Evolutionary conservation across 2,329 filamentous ascomycete species (phyloP).

Genomic region (Sporothrix euskadiensis): DNA sequence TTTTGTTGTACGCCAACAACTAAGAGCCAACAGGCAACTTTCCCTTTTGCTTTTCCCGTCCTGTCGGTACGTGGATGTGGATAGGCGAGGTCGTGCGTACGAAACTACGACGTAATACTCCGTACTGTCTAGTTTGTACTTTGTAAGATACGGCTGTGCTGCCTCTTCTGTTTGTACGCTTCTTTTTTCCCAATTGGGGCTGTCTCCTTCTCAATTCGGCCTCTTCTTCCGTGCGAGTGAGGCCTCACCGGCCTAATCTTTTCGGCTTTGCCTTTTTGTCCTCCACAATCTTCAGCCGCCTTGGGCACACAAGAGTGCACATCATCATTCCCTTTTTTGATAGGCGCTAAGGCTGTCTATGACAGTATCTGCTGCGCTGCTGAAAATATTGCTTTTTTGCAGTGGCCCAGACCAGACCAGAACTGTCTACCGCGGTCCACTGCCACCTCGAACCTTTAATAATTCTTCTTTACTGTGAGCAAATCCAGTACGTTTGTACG

Average conservation of each 20-base stretch:
- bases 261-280: background rate
- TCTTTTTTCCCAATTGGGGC: background rate
- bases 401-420: background rate
- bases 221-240: background rate
- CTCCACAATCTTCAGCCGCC: slow-evolving; percentile 1
- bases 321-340: slow-evolving; percentile 4
- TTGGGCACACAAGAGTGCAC: slow-evolving; percentile 1
- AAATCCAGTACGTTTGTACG: background rate
- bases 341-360: background rate
- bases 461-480: background rate
- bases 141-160: too few relatives aligned
- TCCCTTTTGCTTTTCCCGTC: background rate
- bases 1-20: background rate
- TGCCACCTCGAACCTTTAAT: background rate
- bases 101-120: background rate
- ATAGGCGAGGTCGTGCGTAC: background rate
- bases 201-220: background rate
- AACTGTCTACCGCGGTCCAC: background rate
- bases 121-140: too few relatives aligned
- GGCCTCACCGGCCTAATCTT: background rate
- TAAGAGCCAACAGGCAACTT: background rate
- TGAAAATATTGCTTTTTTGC: background rate
- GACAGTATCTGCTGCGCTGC: background rate
- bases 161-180: background rate
- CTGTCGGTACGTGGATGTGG: background rate